Evolutionary conservation across 2,329 filamentous ascomycete genomes (phyloP).

Genomic region (Aspergillus nomiae): DNA sequence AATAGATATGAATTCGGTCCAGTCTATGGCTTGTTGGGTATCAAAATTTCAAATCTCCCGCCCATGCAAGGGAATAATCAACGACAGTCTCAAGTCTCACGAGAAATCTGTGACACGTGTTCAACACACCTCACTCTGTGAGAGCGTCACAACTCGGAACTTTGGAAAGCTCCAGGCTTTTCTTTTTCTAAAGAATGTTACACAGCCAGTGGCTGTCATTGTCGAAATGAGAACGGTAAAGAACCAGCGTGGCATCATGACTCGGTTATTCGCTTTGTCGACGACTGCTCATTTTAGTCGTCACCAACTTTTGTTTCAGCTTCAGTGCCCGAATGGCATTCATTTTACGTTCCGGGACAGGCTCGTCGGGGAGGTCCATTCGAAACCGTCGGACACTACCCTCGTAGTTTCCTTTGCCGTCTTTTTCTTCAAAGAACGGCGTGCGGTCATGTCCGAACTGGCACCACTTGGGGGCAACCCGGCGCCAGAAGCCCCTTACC

Average conservation of each 20-base stretch:
- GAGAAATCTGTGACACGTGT: constrained; percentile 4
- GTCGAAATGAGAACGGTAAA: not conserved
- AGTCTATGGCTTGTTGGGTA: constrained; percentile 24
- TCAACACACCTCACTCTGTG: constrained; percentile 6
- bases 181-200: not conserved
- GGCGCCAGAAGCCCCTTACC: constrained; percentile 45
- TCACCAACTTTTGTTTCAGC: constrained; percentile 17
- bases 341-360: not conserved
- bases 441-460: constrained; percentile 34
- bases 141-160: not conserved
- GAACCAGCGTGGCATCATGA: not conserved
- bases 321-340: constrained; percentile 8
- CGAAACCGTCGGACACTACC: constrained; percentile 49
- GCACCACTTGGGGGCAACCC: constrained; percentile 44
- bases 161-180: constrained; percentile 3
- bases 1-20: constrained; percentile 6
- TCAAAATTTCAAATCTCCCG: constrained; percentile 7
- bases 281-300: not conserved
- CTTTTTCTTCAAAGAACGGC: constrained; percentile 46
- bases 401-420: constrained; percentile 41
- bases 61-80: not conserved
- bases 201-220: not conserved
- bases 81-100: constrained; percentile 1
- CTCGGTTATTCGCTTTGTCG: not conserved
- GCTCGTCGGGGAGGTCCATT: constrained; percentile 45